phyloP scores from a whole-genome alignment of 2,329 filamentous ascomycete species.

The Colletotrichum destructivum region DNA sequence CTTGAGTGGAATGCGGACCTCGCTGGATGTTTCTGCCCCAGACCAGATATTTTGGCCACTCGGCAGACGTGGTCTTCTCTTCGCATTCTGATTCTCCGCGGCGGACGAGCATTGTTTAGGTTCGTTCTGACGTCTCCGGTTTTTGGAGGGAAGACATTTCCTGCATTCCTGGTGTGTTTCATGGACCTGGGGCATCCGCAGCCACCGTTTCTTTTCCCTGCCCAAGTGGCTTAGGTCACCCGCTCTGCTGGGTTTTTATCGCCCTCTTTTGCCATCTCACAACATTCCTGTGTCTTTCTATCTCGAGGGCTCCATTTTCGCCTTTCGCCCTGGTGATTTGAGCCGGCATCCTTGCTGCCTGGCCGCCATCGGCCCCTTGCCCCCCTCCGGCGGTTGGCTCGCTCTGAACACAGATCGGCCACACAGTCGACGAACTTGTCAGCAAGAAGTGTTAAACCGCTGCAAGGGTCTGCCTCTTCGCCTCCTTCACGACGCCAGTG shows the following conservation, averaged over 20 bases:
- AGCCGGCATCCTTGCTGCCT: background rate
- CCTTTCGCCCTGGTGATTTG: constrained; percentile 8
- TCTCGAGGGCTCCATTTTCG: constrained; percentile 7
- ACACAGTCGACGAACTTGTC: background rate
- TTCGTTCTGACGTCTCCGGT: background rate
- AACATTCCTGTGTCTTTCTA: background rate
- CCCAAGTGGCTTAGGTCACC: constrained; percentile 32
- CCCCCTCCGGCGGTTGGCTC: background rate
- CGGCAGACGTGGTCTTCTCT: background rate
- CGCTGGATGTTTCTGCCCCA: background rate
- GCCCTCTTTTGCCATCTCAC: constrained; percentile 4
- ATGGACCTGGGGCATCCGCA: background rate
- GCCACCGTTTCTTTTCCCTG: constrained; percentile 26
- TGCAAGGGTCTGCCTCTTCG: constrained; percentile 26
- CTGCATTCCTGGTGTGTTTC: background rate
- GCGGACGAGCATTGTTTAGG: background rate
- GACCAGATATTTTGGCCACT: background rate
- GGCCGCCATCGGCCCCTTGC: constrained; percentile 3
- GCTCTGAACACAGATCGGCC: constrained; percentile 12
- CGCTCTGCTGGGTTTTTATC: constrained; percentile 19
- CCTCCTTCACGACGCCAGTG: background rate
- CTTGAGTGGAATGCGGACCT: background rate
- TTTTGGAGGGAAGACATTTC: background rate
- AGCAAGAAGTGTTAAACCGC: background rate
- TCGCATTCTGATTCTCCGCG: constrained; percentile 1